These are phyloP conservation scores for Trametes villosa DNA, from an alignment of 768 basidiomycete genomes.

Conservation along the genomic window DNA sequence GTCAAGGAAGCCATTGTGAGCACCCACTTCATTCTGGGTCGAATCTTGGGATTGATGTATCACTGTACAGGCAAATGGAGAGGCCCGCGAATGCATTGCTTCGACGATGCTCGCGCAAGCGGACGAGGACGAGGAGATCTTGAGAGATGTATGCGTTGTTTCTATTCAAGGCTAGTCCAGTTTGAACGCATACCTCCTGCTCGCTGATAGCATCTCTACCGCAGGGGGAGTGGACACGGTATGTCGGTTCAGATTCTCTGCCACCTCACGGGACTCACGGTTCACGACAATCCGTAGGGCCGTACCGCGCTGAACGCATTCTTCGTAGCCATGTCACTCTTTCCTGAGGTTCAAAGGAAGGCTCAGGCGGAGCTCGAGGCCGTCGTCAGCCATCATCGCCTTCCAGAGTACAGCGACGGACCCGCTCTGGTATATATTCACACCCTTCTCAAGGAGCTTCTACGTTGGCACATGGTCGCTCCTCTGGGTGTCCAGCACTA, in stretches of 20 bases:
- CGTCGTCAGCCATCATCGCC: slow-evolving; percentile 17
- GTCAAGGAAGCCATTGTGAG: not conserved
- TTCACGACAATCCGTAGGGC: slow-evolving; percentile 16
- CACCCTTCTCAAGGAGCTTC: slow-evolving; percentile 14
- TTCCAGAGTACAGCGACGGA: slow-evolving; percentile 15
- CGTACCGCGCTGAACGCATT: slow-evolving; percentile 31
- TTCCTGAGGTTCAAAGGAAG: slow-evolving; percentile 29
- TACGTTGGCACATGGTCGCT: slow-evolving; percentile 20
- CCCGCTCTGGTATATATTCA: slow-evolving; percentile 11
- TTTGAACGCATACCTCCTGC: not conserved
- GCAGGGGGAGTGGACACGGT: slow-evolving; percentile 23
- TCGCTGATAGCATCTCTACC: not conserved
- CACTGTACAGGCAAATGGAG: not conserved
- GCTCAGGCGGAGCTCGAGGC: slow-evolving; percentile 20
- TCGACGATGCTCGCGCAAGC: not conserved
- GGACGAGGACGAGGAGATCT: slow-evolving; percentile 12
- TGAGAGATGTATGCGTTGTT: slow-evolving; percentile 3
- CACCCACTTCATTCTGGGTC: too few relatives aligned
- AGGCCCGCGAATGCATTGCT: not conserved
- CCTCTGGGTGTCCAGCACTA: slow-evolving; percentile 32
- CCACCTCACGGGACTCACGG: not conserved
- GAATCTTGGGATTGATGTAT: not conserved
- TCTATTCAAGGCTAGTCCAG: slow-evolving; percentile 12
- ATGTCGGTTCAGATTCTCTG: not conserved
- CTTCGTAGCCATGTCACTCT: slow-evolving; percentile 35